Conservation (phyloP, 208 protist genomes). For the Acanthamoeba culbertsoni region DNA sequence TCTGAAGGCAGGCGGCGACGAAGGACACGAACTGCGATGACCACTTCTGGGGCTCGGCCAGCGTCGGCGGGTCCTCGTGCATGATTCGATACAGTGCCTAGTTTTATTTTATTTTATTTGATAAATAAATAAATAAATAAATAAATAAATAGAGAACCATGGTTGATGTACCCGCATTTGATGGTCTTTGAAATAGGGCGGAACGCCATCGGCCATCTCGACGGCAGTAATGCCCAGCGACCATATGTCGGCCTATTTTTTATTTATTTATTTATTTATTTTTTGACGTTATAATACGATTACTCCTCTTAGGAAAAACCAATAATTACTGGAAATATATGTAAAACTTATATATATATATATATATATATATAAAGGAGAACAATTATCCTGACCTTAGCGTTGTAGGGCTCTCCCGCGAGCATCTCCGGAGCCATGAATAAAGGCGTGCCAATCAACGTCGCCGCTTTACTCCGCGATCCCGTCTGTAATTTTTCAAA, state of each 20-base stretch:
- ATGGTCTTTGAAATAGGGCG: slow-evolving; percentile 85
- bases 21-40: slow-evolving; percentile 72
- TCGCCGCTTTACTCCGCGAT: not conserved
- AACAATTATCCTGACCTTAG: not conserved
- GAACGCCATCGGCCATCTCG: slow-evolving; percentile 86
- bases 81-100: slow-evolving; percentile 7
- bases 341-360: not conserved
- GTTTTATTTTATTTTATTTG: not conserved
- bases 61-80: slow-evolving; percentile 55
- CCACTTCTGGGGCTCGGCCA: slow-evolving; percentile 55
- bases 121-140: not conserved
- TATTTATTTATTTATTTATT: not conserved
- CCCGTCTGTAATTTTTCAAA: no score
- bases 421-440: slow-evolving; percentile 47
- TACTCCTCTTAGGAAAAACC: not conserved
- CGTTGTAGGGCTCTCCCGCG: not conserved
- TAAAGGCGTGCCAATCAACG: slow-evolving; percentile 6
- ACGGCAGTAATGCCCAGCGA: slow-evolving; percentile 88
- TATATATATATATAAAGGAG: not conserved
- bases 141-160: not conserved
- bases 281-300: no score
- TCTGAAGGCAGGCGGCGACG: slow-evolving; percentile 67
- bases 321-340: no score
- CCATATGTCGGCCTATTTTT: slow-evolving; percentile 80
- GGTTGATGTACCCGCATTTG: slow-evolving; percentile 84